These are phyloP conservation scores for Aspergillus fumigatus DNA, from an alignment of 2,329 filamentous ascomycete genomes.

Conservation along the genomic window DNA sequence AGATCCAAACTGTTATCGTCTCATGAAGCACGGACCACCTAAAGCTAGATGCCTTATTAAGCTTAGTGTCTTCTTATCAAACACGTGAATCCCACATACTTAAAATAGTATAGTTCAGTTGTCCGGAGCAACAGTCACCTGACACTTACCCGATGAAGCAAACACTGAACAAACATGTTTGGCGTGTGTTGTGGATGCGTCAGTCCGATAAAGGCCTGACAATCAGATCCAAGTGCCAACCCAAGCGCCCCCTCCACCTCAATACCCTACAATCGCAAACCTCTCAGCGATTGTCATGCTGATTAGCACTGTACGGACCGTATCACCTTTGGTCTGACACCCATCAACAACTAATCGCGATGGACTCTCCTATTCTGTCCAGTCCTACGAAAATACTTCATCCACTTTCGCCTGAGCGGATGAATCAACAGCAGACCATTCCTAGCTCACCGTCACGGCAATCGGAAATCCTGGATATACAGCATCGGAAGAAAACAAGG, in stretches of 20 bases:
- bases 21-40: slow-evolving; percentile 13
- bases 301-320: not conserved
- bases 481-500: slow-evolving; percentile 33
- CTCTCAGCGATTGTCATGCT: slow-evolving; percentile 3
- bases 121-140: slow-evolving; percentile 32
- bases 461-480: slow-evolving; percentile 29
- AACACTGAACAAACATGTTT: slow-evolving; percentile 24
- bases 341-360: slow-evolving; percentile 10
- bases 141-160: slow-evolving; percentile 14
- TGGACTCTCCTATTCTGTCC: slow-evolving; percentile 31
- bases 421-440: slow-evolving; percentile 46
- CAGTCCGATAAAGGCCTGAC: slow-evolving; percentile 14
- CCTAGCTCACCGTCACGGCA: slow-evolving; percentile 38
- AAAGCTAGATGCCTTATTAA: not conserved
- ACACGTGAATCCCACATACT: slow-evolving; percentile 20
- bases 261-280: slow-evolving; percentile 3
- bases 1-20: not conserved
- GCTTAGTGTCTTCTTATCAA: not conserved
- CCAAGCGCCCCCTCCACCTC: slow-evolving; percentile 13
- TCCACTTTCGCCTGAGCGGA: slow-evolving; percentile 45
- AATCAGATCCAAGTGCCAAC: slow-evolving; percentile 3
- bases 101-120: slow-evolving; percentile 8
- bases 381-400: slow-evolving; percentile 35
- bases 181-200: slow-evolving; percentile 23
- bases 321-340: not conserved